Evolutionary conservation across 2,329 filamentous ascomycete species (phyloP).

Genomic region (Arthrobotrys musiformis): DNA sequence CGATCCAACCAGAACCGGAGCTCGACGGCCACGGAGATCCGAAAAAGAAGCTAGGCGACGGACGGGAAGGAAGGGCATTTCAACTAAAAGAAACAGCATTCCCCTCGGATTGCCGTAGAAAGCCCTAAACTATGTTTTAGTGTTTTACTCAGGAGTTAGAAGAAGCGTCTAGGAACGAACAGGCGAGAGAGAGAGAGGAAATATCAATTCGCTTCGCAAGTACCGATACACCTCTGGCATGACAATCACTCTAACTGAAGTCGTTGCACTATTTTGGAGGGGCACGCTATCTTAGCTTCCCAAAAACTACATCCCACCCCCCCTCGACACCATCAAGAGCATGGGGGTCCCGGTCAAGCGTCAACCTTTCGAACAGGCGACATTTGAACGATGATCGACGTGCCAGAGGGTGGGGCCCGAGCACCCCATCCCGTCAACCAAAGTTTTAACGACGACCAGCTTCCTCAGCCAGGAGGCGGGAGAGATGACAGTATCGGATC

Average conservation of each 20-base stretch:
- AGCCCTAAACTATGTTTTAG: slow-evolving; percentile 31
- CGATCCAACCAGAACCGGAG: slow-evolving; percentile 53
- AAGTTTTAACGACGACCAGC: slow-evolving; percentile 2
- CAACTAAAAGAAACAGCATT: slow-evolving; percentile 29
- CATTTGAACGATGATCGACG: slow-evolving; percentile 53
- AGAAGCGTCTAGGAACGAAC: slow-evolving; percentile 27
- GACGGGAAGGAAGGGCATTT: slow-evolving; percentile 42
- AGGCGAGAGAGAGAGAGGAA: slow-evolving; percentile 6
- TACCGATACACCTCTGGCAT: slow-evolving; percentile 28
- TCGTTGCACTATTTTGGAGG: slow-evolving; percentile 50
- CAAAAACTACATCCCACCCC: slow-evolving; percentile 19
- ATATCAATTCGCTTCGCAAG: slow-evolving; percentile 29
- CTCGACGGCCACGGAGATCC: slow-evolving; percentile 44
- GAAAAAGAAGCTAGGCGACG: slow-evolving; percentile 46
- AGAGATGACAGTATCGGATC: slow-evolving; percentile 35
- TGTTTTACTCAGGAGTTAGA: slow-evolving; percentile 27
- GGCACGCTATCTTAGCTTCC: slow-evolving; percentile 31
- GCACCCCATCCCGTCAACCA: slow-evolving; percentile 37
- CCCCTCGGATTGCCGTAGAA: slow-evolving; percentile 44
- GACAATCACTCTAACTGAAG: slow-evolving; percentile 21
- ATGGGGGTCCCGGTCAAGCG: slow-evolving; percentile 55
- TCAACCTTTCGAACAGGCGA: slow-evolving; percentile 55
- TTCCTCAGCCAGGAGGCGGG: slow-evolving; percentile 2
- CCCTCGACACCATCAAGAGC: slow-evolving; percentile 28
- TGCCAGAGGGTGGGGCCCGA: slow-evolving; percentile 39